phyloP scores from a whole-genome alignment of 2,329 filamentous ascomycete species.

The Ascochyta rabiei region DNA sequence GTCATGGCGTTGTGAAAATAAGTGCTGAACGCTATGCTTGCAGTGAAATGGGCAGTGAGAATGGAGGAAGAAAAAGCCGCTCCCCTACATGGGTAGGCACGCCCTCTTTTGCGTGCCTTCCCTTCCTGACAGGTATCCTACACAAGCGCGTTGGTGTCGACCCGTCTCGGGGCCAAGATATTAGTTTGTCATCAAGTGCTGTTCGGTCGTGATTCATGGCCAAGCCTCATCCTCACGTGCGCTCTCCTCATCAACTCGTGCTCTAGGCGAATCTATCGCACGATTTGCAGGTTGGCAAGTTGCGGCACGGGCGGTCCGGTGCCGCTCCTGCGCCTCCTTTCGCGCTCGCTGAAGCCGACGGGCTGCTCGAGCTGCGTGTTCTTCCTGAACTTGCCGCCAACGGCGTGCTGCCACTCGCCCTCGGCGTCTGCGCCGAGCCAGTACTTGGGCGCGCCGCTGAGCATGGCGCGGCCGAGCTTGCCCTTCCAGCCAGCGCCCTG shows the following conservation, averaged over 20 bases:
- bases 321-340: constrained; percentile 65
- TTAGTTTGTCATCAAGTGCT: constrained; percentile 14
- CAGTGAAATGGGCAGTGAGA: background rate
- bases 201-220: constrained; percentile 8
- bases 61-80: background rate
- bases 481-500: constrained; percentile 82
- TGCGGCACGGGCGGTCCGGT: constrained; percentile 60
- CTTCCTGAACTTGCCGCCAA: constrained; percentile 66
- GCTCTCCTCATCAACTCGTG: background rate
- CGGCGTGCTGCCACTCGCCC: constrained; percentile 70
- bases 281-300: constrained; percentile 31
- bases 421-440: constrained; percentile 76
- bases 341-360: constrained; percentile 60
- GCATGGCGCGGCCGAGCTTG: constrained; percentile 77
- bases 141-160: background rate
- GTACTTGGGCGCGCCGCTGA: constrained; percentile 74
- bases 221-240: background rate
- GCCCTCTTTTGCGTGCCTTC: background rate
- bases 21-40: constrained; percentile 8
- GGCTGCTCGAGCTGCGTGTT: constrained; percentile 48
- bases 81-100: background rate
- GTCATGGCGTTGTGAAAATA: background rate
- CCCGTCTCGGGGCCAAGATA: background rate
- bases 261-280: constrained; percentile 22
- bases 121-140: constrained; percentile 9